Base-by-base conservation (phyloP, 1,139 yeast species). In the Blastobotrys elegans region DNA sequence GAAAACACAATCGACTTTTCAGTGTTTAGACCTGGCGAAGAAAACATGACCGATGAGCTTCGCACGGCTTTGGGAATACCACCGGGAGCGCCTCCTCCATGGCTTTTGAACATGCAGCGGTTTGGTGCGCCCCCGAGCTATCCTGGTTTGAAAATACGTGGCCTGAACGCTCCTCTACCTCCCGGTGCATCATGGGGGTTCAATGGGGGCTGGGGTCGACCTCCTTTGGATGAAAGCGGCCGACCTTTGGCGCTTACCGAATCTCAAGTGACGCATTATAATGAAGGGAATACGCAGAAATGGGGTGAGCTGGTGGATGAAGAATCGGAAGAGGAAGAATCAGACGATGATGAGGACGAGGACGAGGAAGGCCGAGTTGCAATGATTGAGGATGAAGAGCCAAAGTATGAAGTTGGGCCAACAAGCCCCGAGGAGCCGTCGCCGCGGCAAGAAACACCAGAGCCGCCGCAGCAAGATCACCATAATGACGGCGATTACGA, bases 111-210 rank as follows among this genome's bases (percentile, higher is more conserved):
- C 38, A 84, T 90, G 89, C 75, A 74, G 47, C 73, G 77, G 48
- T 60, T 78, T 20, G 97, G 97, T 0, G 81, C 86, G 30, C 97
- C 98, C 0, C 96, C 96, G 0, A 75, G 90, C 14, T 92, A 89
- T 63, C 80, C 81, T 2, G 74, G 79, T 31, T 68, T 87, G 61
- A 66, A 73, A 29, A 76, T 87, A 5, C 88, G 75, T 56, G 72
- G 85, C 53, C 66, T 67, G 42, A 76, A 74, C 51, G 69, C 69
- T 0, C 68, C 71, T 2, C 58, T 66, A 33, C 73, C 73, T 1
- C 52, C 62, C 1, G 71, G 70, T 11, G 68, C 69, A 6, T 67
- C 62, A 43, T 67, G 68, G 65, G 66, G 69, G 8, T 64, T 62
- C 52, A 71, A 68, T 50, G 72, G 73, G 38, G 71, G 70, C 7